phyloP scores from a whole-genome alignment of 805 yeast species.

The Pichia sporocuriosa region DNA sequence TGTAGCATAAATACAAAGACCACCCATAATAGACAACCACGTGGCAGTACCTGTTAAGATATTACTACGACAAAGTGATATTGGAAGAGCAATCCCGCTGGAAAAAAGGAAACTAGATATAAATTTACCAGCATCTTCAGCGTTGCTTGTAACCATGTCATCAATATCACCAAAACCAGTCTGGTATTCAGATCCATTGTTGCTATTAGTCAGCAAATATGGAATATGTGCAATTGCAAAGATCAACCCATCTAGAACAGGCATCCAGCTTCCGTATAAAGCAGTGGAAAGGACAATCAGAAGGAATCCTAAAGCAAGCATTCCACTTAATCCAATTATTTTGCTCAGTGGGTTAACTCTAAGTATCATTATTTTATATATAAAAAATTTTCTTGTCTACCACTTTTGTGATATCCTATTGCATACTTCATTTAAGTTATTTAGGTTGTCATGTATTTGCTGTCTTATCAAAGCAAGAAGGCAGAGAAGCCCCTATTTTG shows the following conservation, averaged over 20 bases:
- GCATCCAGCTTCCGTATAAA: conserved; percentile 85
- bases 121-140: conserved; percentile 76
- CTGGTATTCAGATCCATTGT: conserved; percentile 35
- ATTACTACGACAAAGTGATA: conserved; percentile 68
- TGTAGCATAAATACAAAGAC: conserved; percentile 74
- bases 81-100: conserved; percentile 69
- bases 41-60: conserved; percentile 66
- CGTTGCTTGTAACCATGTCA: conserved; percentile 39
- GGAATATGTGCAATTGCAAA: conserved; percentile 71
- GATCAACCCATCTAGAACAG: conserved; percentile 60
- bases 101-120: conserved; percentile 69
- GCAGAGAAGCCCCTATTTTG: too few relatives aligned
- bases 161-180: conserved; percentile 47
- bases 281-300: conserved; percentile 85
- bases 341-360: conserved; percentile 59
- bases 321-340: conserved; percentile 68
- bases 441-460: too few relatives aligned
- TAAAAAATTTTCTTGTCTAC: too few relatives aligned
- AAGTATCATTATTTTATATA: background rate
- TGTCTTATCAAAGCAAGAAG: too few relatives aligned
- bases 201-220: conserved; percentile 46
- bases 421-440: too few relatives aligned
- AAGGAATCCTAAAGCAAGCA: conserved; percentile 87
- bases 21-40: conserved; percentile 75
- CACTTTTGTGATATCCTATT: too few relatives aligned